These are phyloP conservation scores for Colletotrichum cuscutae DNA, from an alignment of 2,329 filamentous ascomycete genomes.

Conservation along the genomic window DNA sequence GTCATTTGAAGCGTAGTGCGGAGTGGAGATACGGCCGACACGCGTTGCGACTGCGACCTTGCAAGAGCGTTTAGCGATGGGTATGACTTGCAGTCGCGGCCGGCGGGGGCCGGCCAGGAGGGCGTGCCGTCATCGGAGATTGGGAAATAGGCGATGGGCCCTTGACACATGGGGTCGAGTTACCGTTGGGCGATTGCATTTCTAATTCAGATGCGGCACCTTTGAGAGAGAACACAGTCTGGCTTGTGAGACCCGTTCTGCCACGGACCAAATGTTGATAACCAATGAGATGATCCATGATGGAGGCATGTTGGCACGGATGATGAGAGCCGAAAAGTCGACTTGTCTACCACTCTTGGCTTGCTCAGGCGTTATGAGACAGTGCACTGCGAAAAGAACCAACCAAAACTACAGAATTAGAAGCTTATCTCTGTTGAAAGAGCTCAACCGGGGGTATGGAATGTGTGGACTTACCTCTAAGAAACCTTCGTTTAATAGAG, in stretches of 20 bases:
- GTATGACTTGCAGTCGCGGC: constrained; percentile 18
- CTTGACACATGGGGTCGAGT: constrained; percentile 23
- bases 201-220: constrained; percentile 12
- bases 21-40: constrained; percentile 19
- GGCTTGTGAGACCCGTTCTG: constrained; percentile 14
- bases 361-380: constrained; percentile 14
- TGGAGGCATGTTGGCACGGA: neutral
- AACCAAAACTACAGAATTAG: neutral
- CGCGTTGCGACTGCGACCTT: neutral
- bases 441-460: constrained; percentile 14
- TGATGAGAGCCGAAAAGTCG: neutral
- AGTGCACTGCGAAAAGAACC: neutral
- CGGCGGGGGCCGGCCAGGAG: neutral
- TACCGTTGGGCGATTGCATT: constrained; percentile 31
- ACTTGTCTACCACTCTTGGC: neutral
- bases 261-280: neutral
- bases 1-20: neutral
- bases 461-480: neutral
- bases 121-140: constrained; percentile 34
- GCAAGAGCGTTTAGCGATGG: constrained; percentile 17
- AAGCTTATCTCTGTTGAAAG: constrained; percentile 3
- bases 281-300: constrained; percentile 18
- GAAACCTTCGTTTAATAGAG: neutral
- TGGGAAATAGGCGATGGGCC: constrained; percentile 16
- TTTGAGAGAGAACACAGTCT: constrained; percentile 8